A percentile compares a stretch with the other conserved stretches of the same genome.
Conservation (phyloP, 768 basidiomycete genomes). For the Podaxis mareebaensis region DNA sequence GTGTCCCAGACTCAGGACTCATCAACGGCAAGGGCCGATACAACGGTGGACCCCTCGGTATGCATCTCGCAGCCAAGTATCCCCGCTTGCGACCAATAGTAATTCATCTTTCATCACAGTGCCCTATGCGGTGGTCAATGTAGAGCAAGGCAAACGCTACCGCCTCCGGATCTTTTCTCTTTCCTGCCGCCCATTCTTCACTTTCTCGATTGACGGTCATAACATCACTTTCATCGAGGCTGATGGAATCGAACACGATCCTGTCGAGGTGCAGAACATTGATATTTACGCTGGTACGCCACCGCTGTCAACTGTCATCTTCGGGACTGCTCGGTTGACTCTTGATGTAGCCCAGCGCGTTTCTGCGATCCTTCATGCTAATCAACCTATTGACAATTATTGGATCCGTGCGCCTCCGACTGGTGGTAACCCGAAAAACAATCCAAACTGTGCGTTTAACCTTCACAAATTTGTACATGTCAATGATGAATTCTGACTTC, state of each 20-base stretch:
- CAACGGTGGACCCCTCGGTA: constrained; percentile 11
- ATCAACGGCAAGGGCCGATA: constrained; percentile 20
- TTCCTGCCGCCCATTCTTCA: constrained; percentile 44
- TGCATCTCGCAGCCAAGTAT: constrained; percentile 4
- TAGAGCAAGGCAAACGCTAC: constrained; percentile 44
- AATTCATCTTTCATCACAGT: background rate
- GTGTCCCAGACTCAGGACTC: constrained; percentile 9
- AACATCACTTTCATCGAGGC: constrained; percentile 27
- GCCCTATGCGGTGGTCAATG: constrained; percentile 36
- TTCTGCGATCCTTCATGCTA: constrained; percentile 32
- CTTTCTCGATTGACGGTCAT: constrained; percentile 37
- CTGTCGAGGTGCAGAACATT: constrained; percentile 38
- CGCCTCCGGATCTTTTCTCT: constrained; percentile 53
- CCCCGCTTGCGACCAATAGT: background rate
- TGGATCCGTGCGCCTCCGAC: constrained; percentile 44
- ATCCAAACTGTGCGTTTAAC: constrained; percentile 10
- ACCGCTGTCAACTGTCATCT: background rate
- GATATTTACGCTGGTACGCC: constrained; percentile 31
- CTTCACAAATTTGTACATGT: background rate
- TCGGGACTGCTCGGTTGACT: background rate
- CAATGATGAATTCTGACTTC: too few relatives aligned
- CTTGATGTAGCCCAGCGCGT: constrained; percentile 20
- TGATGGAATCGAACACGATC: constrained; percentile 34
- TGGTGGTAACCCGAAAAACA: constrained; percentile 24
- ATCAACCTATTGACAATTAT: constrained; percentile 29